Evolutionary conservation across 2,329 filamentous ascomycete species (phyloP), one percentile per base, ranked within the genome.

Genomic region (Phialophora tarda): DNA sequence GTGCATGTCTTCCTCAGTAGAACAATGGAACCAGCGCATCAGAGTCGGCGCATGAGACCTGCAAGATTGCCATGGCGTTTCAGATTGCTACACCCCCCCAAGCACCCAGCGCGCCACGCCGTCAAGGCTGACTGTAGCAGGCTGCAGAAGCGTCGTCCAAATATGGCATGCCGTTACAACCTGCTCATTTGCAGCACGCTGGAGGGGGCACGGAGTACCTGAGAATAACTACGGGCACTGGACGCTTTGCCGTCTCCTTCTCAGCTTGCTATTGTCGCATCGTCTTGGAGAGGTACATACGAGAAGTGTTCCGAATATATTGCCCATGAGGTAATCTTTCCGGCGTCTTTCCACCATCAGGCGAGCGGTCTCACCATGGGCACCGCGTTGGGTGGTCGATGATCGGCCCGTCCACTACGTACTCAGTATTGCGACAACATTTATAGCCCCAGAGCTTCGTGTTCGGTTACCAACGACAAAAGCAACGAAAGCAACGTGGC

Each of bases 21-120:
- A 53, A 54, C 30, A 53, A 61, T 30, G 47, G 28, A 61, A 41
- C n/a, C 38, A 50, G 47, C 30, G 24, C 44, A 59, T 21, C 47
- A 32, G 28, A 23, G 28, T 41, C 38, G 44, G 21, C 47, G 48
- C 28, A 53, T 62, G 59, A 54, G 57, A 59, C 51, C 57, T 51
- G 57, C 61, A 68, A 63, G 48, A 68, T 68, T 68, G 66, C 62
- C 48, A 55, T 48, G 17, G 59, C 66, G 66, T 68, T 68, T 68
- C 66, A 68, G 66, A 65, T 65, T 68, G 62, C 66, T 68, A 68
- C 66, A n/a, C n/a, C n/a, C 55, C 50, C 34, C 53, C 41, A 59
- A 34, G 10, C 48, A 51, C 7, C 8, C 32, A 34, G 21, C 28
- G 64, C 47, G 64, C 61, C 55, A 61, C 59, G 21, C 24, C 11